Evolutionary conservation across 768 basidiomycete species (phyloP), one percentile per base, ranked within the genome.

Genomic region (Mycena olivaceomarginata): DNA sequence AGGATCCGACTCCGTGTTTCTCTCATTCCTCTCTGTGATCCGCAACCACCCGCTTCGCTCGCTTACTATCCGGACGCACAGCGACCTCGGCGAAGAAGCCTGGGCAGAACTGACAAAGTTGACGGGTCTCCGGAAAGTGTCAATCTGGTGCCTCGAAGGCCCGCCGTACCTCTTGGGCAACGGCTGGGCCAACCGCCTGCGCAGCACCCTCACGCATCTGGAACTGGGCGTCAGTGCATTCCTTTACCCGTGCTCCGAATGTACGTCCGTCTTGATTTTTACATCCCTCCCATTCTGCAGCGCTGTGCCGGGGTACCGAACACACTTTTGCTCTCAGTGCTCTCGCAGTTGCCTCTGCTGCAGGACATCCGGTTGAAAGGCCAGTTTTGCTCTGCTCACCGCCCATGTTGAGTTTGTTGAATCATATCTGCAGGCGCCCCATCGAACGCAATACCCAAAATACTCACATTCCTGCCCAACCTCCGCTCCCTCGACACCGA

Each of bases 101-200:
- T 95, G 94, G 94, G 79, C 85, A 1, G 83, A 88, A 57, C 85
- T 95, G 48, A 88, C 88, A 65, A 85, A 86, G 13, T 85, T 93
- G 22, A 86, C 86, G 8, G 91, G 91, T 6, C 85, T 95, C 25
- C 81, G 83, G 22, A 91, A 89, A 79, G 86, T 95, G 39, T 90
- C 90, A 4, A 85, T 95, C 39, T 95, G 94, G 92, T 94, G 91
- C 75, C 91, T 94, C 86, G 88, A 93, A 70, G 93, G 93, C 1
- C 92, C 92, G 20, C 92, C 93, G 37, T 87, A 90, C 39, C 90
- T 92, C 5, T 83, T 94, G 25, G 90, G 67, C 12, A 64, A 91
- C 79, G 92, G 91, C 39, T 94, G 93, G 94, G 89, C 91, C 5
- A 88, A 87, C 69, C 82, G 81, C 5, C 87, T 94, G 8, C 89